Evolutionary conservation across 345 rosid species (phyloP), one percentile per base, ranked within the genome.

Genomic region (Rhodomyrtus tomentosa): DNA sequence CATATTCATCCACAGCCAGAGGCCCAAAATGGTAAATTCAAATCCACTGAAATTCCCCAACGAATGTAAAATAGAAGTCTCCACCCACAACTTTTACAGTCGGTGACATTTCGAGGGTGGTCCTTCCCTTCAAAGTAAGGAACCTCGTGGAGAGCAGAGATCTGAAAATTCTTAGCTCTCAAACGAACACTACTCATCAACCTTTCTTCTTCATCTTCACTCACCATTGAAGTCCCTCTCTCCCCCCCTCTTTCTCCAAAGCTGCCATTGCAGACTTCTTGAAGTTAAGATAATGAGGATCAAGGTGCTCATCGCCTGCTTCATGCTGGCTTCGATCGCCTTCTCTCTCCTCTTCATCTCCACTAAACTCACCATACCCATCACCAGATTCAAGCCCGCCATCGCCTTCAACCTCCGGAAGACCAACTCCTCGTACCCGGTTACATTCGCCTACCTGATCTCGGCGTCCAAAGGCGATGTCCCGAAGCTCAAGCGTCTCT

Each of bases 381-480:
- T 87, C 48, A 14, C 91, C 56, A 87, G 82, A 29, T 87, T 90
- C 82, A 92, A 84, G 36, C 95, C 93, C 24, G 81, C 84, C 84
- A 45, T 85, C 80, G 88, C 88, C 88, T 82, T 90, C 6, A 88
- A 85, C 88, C 81, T 58, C 53, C 68, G 85, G 24, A 91, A 86
- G 83, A 20, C 74, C 87, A 92, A 85, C 84, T 84, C 82, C 84
- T 88, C 91, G 10, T 93, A 91, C 88, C 98, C 94, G 6, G 92
- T 89, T 15, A 84, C 90, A 16, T 96, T 96, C 83, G 98, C 98
- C 5, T 95, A 95, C 95, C 86, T 96, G 59, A 90, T 96, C 82
- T 95, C 96, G 4, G 97, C 98, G 50, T 95, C 99, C 1, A 93
- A 82, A 83, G 99, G 99, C 1, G 98, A 96, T 83, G 45, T 85